A percentile compares a stretch with the other conserved stretches of the same genome.
phyloP scores from a whole-genome alignment of 2,329 filamentous ascomycete species.

The Thermothelomyces thermophilus region DNA sequence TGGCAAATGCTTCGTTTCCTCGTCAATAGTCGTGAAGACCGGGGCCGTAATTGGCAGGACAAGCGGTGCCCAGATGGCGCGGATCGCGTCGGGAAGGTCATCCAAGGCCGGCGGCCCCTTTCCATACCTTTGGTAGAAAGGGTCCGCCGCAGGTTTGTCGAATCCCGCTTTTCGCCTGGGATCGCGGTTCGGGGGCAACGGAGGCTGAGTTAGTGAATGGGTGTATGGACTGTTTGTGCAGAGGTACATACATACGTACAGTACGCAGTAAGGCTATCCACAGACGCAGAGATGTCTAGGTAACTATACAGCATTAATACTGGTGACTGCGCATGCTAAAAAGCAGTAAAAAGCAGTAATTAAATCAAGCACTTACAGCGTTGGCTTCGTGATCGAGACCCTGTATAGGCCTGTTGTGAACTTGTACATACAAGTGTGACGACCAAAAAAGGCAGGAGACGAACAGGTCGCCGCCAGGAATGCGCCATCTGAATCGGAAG shows the following conservation, averaged over 20 bases:
- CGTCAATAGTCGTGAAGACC: slow-evolving; percentile 18
- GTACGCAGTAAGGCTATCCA: too few relatives aligned
- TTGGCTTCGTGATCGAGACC: slow-evolving; percentile 17
- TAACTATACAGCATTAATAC: too few relatives aligned
- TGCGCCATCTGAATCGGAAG: too few relatives aligned
- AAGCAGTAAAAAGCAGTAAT: too few relatives aligned
- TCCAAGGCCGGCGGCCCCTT: slow-evolving; percentile 3
- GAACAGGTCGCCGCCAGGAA: slow-evolving; percentile 18
- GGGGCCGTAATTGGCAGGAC: slow-evolving; percentile 21
- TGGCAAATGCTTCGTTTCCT: slow-evolving; percentile 17
- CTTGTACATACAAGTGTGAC: too few relatives aligned
- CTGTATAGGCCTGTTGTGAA: slow-evolving; percentile 19
- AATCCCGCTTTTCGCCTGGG: slow-evolving; percentile 19
- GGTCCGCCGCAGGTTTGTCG: neutral
- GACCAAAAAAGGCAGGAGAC: slow-evolving; percentile 14
- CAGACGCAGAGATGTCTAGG: too few relatives aligned
- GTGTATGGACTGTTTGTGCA: too few relatives aligned
- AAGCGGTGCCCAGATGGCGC: slow-evolving; percentile 21
- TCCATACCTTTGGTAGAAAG: slow-evolving; percentile 8
- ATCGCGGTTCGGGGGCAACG: neutral
- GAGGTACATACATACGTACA: too few relatives aligned
- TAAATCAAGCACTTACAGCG: slow-evolving; percentile 13
- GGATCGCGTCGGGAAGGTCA: slow-evolving; percentile 17
- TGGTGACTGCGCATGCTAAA: too few relatives aligned
- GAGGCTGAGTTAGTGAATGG: too few relatives aligned